Base-by-base conservation (phyloP, 2,329 filamentous ascomycete species). In the Pochonia chlamydosporia region DNA sequence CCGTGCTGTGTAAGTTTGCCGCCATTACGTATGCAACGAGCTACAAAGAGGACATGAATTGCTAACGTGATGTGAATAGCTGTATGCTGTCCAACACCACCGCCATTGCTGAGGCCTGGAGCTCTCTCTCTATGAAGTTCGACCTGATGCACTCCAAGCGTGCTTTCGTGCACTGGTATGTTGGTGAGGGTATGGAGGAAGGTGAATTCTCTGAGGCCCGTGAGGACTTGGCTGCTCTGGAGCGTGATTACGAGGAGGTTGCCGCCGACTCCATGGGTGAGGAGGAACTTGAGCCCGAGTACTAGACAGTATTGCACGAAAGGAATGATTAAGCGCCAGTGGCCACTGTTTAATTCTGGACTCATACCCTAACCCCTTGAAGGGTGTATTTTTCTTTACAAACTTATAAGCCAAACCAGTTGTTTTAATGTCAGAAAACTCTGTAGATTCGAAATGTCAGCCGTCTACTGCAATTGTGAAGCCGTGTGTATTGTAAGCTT, bases 91-190 rank as follows among this genome's bases (percentile, higher is more conserved):
- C 88, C 75, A 95, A 99, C 82, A 99, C 93, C 61, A 99, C 93
- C 45, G 92, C 93, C 64, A 99, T 99, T 64, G 88, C 92, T 65
- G 92, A 97, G 77, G 93, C 93, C 55, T 99, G 93, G 93, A 91
- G 88, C 55, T 90, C 90, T 58, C 83, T 99, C 56, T 95, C 90
- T 53, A 82, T 86, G 82, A 99, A 99, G 79, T 99, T 99, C 78
- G 93, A 99, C 67, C 89, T 99, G 70, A 99, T 99, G 93, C 96
- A 97, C 85, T 95, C 89, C 71, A 99, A 99, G 87, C 93, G 93
- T 78, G 93, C 93, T 54, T 99, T 99, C 75, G 93, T 99, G 56
- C 93, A 99, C 78, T 99, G 93, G 93, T 99, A 97, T 65, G 93
- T 99, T 67, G 93, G 93, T 77, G 93, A 97, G 81, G 93, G 93